Evolutionary conservation across 2,329 filamentous ascomycete genomes (phyloP).

Genomic region (Xylaria sp.): DNA sequence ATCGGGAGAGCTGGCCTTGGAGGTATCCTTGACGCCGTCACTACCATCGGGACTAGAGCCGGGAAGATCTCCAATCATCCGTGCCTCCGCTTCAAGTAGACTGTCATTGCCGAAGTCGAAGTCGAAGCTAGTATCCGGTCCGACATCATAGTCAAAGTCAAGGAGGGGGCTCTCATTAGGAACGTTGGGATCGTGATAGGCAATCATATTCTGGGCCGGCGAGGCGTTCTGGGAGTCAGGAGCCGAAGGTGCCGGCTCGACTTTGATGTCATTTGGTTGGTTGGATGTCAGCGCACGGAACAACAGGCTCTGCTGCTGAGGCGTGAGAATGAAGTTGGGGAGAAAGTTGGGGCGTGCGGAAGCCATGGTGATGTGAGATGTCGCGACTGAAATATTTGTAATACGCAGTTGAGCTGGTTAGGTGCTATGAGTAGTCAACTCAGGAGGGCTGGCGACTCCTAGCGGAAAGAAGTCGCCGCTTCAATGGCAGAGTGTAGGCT

Average conservation of each 20-base stretch:
- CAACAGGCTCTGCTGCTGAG: conserved; percentile 70
- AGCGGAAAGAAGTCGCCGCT: conserved; percentile 18
- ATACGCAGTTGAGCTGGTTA: neutral
- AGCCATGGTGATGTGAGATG: conserved; percentile 39
- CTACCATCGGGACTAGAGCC: conserved; percentile 35
- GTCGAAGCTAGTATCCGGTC: conserved; percentile 68
- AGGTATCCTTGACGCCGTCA: conserved; percentile 28
- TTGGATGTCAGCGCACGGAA: conserved; percentile 74
- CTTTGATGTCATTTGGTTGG: conserved; percentile 37
- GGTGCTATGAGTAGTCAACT: neutral
- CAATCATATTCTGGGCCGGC: conserved; percentile 39
- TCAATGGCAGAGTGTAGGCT: conserved; percentile 10
- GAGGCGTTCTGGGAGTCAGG: conserved; percentile 47
- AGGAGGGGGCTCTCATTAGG: conserved; percentile 75
- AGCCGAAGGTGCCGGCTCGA: conserved; percentile 41
- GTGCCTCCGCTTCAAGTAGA: conserved; percentile 42
- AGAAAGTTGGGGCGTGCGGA: conserved; percentile 43
- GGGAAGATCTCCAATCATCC: conserved; percentile 71
- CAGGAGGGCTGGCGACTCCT: conserved; percentile 15
- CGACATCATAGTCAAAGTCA: conserved; percentile 75
- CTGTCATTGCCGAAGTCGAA: conserved; percentile 57
- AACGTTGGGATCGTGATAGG: conserved; percentile 41
- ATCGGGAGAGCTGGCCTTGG: conserved; percentile 56
- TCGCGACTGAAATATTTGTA: conserved; percentile 1
- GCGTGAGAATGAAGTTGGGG: conserved; percentile 63